Evolutionary conservation across 495 filamentous ascomycete species (phyloP).

Genomic region (Penicillium antarcticum): DNA sequence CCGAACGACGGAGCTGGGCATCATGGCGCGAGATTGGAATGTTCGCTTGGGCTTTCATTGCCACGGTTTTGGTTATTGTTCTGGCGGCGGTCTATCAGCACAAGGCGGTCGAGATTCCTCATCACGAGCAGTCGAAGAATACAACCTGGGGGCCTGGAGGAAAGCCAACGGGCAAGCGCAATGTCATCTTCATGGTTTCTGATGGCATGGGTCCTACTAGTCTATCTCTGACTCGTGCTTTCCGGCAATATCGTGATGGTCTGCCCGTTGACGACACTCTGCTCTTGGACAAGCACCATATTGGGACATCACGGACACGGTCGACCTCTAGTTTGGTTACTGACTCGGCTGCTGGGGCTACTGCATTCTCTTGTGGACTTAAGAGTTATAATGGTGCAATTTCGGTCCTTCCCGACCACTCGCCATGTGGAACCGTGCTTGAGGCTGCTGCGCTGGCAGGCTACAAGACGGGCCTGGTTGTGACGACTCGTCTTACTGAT

Average conservation of each 20-base stretch:
- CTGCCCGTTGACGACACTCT: constrained; percentile 69
- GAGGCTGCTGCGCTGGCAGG: constrained; percentile 91
- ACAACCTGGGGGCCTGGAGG: constrained; percentile 38
- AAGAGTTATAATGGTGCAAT: constrained; percentile 98
- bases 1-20: constrained; percentile 36
- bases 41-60: constrained; percentile 85
- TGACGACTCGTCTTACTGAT: constrained; percentile 93
- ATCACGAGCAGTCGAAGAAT: constrained; percentile 15
- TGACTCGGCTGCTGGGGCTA: constrained; percentile 92
- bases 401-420: constrained; percentile 76
- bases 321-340: constrained; percentile 81
- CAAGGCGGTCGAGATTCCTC: constrained; percentile 35
- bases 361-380: constrained; percentile 84
- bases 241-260: constrained; percentile 65
- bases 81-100: constrained; percentile 74
- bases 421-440: constrained; percentile 88
- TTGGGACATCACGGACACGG: constrained; percentile 84
- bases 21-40: constrained; percentile 70
- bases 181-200: constrained; percentile 97
- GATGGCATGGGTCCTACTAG: constrained; percentile 97
- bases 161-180: constrained; percentile 72
- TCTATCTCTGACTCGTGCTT: constrained; percentile 78
- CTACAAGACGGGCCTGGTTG: constrained; percentile 90
- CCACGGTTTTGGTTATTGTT: constrained; percentile 73
- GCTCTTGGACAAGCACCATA: constrained; percentile 77